Evolutionary conservation across 345 rosid genomes (phyloP).

Genomic region (Sisymbrium altissimum): DNA sequence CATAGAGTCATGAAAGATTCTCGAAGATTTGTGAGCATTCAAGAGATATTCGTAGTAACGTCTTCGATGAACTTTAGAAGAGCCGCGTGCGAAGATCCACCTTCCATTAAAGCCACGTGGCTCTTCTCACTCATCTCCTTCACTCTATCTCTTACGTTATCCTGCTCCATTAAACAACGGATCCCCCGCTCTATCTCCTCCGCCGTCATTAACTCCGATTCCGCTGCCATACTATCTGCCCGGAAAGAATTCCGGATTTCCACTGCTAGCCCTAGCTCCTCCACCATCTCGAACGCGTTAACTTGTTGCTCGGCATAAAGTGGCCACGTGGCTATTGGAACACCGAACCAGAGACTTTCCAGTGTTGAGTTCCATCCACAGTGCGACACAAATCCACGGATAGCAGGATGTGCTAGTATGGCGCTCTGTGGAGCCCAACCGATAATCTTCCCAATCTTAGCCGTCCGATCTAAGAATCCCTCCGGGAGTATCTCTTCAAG

Average conservation of each 20-base stretch:
- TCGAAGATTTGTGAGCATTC: background rate
- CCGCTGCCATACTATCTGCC: background rate
- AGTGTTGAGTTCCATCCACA: conserved; percentile 32
- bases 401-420: conserved; percentile 37
- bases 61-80: conserved; percentile 16
- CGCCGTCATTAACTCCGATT: conserved; percentile 6
- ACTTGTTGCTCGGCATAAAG: conserved; percentile 35
- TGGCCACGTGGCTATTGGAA: conserved; percentile 32
- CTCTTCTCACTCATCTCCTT: conserved; percentile 38
- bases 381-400: conserved; percentile 48
- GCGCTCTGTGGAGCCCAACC: conserved; percentile 58
- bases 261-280: conserved; percentile 42
- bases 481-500: conserved; percentile 34
- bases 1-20: background rate
- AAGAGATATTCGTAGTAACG: conserved; percentile 1
- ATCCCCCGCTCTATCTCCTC: conserved; percentile 51
- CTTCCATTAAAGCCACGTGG: conserved; percentile 36
- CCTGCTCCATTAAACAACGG: conserved; percentile 40
- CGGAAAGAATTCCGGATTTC: conserved; percentile 41
- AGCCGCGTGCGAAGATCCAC: conserved; percentile 47
- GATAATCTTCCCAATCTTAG: conserved; percentile 30
- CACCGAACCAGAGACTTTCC: conserved; percentile 33
- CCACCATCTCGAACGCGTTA: conserved; percentile 48
- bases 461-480: conserved; percentile 44
- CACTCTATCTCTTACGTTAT: conserved; percentile 24